Evolutionary conservation across 2,329 filamentous ascomycete species (phyloP).

Genomic region (Claviceps sp.): DNA sequence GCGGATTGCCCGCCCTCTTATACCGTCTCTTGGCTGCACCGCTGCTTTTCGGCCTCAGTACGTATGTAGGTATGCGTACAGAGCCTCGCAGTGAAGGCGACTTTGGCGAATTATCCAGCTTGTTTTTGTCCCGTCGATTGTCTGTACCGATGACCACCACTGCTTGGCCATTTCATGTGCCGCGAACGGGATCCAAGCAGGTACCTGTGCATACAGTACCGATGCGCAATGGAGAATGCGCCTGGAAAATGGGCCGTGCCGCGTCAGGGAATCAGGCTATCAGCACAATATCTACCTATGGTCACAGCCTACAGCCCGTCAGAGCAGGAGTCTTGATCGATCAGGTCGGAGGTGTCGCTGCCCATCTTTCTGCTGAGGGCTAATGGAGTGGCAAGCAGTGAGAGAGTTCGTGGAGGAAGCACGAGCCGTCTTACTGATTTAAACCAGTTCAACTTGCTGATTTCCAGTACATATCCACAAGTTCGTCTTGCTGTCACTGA

Average conservation of each 20-base stretch:
- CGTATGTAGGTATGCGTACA: no score
- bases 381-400: not conserved
- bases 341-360: not conserved
- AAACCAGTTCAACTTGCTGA: no score
- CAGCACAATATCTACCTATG: not conserved
- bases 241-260: no score
- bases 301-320: not conserved
- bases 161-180: not conserved
- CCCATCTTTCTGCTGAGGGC: not conserved
- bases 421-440: no score
- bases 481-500: not conserved
- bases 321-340: not conserved
- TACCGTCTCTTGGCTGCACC: not conserved
- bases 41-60: constrained; percentile 1
- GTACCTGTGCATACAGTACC: no score
- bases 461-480: not conserved
- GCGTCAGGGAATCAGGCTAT: not conserved
- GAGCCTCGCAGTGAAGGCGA: no score
- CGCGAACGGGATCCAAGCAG: no score
- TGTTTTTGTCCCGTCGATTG: not conserved
- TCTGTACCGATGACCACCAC: not conserved
- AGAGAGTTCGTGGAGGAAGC: no score
- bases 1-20: not conserved
- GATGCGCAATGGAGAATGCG: no score
- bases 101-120: no score